phyloP scores from a whole-genome alignment of 73 alveolate species.

The Paramecium biaurelia region DNA sequence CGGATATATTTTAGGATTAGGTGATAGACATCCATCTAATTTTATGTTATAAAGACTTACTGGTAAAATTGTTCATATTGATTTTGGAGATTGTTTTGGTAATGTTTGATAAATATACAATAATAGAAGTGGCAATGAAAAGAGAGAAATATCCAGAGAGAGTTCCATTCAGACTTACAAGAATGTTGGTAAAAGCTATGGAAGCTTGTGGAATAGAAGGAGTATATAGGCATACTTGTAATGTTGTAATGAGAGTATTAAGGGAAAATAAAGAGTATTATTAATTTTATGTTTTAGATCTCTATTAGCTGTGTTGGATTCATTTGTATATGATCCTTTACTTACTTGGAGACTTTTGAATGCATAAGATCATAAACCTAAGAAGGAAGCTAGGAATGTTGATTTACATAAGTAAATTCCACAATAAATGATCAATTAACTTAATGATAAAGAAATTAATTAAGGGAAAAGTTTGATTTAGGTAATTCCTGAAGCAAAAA shows the following conservation, averaged over 20 bases:
- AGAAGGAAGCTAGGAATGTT: constrained; percentile 41
- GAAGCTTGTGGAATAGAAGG: constrained; percentile 99
- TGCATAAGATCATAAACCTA: constrained; percentile 78
- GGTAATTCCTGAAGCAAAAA: constrained; percentile 23
- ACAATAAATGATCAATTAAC: background rate
- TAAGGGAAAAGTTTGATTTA: background rate
- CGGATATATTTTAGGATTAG: constrained; percentile 99
- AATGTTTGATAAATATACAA: background rate
- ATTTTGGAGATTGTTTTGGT: constrained; percentile 99
- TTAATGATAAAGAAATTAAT: constrained; percentile 9
- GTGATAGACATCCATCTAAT: constrained; percentile 99
- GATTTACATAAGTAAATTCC: background rate
- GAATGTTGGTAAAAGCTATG: constrained; percentile 99
- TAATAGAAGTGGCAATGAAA: constrained; percentile 89
- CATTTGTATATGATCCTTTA: constrained; percentile 98
- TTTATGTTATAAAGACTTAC: constrained; percentile 95
- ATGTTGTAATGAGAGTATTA: constrained; percentile 93
- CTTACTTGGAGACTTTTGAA: constrained; percentile 89
- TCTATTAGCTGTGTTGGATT: constrained; percentile 95
- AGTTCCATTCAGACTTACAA: constrained; percentile 98
- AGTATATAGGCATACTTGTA: constrained; percentile 95
- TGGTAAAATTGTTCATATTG: constrained; percentile 96
- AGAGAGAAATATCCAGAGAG: constrained; percentile 98
- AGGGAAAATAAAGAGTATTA: constrained; percentile 89
- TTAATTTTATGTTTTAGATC: constrained; percentile 54